Base-by-base conservation (phyloP, 2,329 filamentous ascomycete genomes). In the Fusarium beomiforme region DNA sequence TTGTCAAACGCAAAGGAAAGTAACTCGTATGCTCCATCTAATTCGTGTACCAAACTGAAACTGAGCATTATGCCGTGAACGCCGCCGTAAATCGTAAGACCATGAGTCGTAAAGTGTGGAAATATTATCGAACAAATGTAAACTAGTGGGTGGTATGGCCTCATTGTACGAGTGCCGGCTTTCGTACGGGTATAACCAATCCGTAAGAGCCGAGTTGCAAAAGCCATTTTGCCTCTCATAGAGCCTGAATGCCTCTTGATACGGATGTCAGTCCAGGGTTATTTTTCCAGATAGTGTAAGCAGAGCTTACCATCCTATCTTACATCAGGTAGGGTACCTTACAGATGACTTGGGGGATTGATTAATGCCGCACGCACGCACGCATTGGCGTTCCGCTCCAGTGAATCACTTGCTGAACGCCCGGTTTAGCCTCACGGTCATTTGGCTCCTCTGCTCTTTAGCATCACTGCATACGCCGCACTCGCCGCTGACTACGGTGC, bases 381-480 rank as follows among this genome's bases (percentile, higher is more conserved):
- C 26, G 26, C 26, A 29, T 31, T 55, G 21, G 51, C 14, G 10
- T 8, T 21, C 7, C 33, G 23, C 9, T 51, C 21, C n/a, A n/a
- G 36, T 50, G 26, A 46, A 17, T 61, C 58, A 72, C 58, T 76
- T 74, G 59, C 69, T 64, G 53, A 77, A 77, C 17, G 69, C 69
- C 47, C 64, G 66, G 51, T 74, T 77, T 34, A 77, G 68, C 63
- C 62, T 66, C 59, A 46, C 58, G 8, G 70, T 69, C 57, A 76
- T 49, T 26, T 67, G 66, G 50, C 51, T 70, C 44, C 74, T 72
- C 63, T 69, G 67, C 49, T 72, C 71, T 36, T 69, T 69, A 54
- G 68, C 70, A 13, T 73, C 64, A 36, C 64, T 61, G 29, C 75
- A 77, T 21, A 77, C 75, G 36, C 59, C 63, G 53, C 75, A 77